These are phyloP conservation scores for Chenopodium quinoa DNA, from an alignment of 148 eudicot genomes.

Conservation along the genomic window DNA sequence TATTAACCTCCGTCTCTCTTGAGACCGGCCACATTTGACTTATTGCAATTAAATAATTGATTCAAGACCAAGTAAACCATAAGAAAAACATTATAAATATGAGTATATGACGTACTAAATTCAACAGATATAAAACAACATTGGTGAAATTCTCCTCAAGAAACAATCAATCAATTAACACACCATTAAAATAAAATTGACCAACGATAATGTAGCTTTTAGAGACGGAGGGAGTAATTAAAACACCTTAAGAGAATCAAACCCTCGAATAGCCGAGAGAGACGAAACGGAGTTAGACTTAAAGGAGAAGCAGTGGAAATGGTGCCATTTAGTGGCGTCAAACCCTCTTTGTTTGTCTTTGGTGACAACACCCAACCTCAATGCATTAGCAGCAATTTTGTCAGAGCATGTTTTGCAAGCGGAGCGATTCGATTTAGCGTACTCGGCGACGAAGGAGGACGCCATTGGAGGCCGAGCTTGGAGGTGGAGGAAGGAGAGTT, in stretches of 20 bases:
- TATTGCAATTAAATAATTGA: no score
- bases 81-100: no score
- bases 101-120: no score
- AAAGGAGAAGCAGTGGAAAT: slow-evolving; percentile 50
- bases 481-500: background rate
- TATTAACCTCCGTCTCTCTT: background rate
- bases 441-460: slow-evolving; percentile 50
- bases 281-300: slow-evolving; percentile 34
- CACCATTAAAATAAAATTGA: background rate
- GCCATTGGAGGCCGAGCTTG: slow-evolving; percentile 6
- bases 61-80: no score
- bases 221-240: background rate
- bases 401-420: slow-evolving; percentile 66
- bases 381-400: slow-evolving; percentile 36
- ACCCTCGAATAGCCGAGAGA: slow-evolving; percentile 49
- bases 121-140: background rate
- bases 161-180: background rate
- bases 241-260: slow-evolving; percentile 60
- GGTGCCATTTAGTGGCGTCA: slow-evolving; percentile 77
- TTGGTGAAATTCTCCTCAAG: background rate
- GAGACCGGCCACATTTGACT: background rate
- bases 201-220: background rate
- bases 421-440: slow-evolving; percentile 73
- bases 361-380: slow-evolving; percentile 57
- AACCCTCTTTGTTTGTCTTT: slow-evolving; percentile 49